Conservation (phyloP, 148 eudicot genomes). For the Arbutus unedo region DNA sequence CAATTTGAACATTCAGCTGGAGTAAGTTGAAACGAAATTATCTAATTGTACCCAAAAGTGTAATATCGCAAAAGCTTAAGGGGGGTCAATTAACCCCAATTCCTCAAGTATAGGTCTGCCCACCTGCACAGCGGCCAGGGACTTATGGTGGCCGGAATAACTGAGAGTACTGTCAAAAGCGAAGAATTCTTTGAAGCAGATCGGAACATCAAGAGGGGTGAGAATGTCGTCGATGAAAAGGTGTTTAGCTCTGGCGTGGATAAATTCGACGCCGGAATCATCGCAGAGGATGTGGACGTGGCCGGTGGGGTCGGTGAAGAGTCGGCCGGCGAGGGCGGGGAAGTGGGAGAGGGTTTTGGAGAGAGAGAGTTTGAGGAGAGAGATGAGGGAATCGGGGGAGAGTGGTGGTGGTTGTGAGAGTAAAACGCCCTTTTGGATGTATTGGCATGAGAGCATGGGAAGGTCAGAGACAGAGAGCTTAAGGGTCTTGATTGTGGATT, state of each 20-base stretch:
- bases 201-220: slow-evolving; percentile 18
- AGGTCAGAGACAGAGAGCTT: slow-evolving; percentile 59
- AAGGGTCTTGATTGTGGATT: slow-evolving; percentile 29
- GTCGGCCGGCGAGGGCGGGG: slow-evolving; percentile 54
- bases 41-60: too few relatives aligned
- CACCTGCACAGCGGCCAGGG: slow-evolving; percentile 39
- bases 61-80: too few relatives aligned
- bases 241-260: slow-evolving; percentile 33
- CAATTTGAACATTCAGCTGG: too few relatives aligned
- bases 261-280: slow-evolving; percentile 40
- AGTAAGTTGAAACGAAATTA: too few relatives aligned
- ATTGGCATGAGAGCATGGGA: slow-evolving; percentile 61
- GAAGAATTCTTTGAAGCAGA: slow-evolving; percentile 33
- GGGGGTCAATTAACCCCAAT: too few relatives aligned
- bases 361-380: slow-evolving; percentile 39
- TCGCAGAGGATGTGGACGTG: slow-evolving; percentile 43
- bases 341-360: slow-evolving; percentile 38
- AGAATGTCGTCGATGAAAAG: slow-evolving; percentile 19
- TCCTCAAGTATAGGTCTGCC: too few relatives aligned
- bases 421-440: slow-evolving; percentile 54
- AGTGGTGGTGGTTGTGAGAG: slow-evolving; percentile 27
- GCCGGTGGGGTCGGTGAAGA: slow-evolving; percentile 33
- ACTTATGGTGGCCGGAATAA: slow-evolving; percentile 44
- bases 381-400: slow-evolving; percentile 19
- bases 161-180: slow-evolving; percentile 44